A percentile compares a stretch with the other conserved stretches of the same genome.
Evolutionary conservation across 139 green algal genomes (phyloP).

Genomic region (Zygnema cylindricum): DNA sequence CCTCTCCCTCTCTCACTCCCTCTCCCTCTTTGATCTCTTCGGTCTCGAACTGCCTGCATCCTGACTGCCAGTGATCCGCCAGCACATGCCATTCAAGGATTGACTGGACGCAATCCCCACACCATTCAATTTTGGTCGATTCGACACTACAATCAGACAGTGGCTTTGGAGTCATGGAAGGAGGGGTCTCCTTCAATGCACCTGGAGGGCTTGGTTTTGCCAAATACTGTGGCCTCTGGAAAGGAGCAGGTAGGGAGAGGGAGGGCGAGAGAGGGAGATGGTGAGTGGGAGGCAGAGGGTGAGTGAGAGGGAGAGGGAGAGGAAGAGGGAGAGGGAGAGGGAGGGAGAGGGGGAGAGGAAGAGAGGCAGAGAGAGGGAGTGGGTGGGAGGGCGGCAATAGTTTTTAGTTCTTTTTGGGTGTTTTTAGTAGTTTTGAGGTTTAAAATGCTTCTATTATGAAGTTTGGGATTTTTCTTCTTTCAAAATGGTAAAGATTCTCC

Average conservation of each 20-base stretch:
- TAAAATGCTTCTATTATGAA: too few species aligned
- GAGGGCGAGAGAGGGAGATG: background rate
- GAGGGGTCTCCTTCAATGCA: too few species aligned
- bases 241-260: background rate
- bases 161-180: background rate
- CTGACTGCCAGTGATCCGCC: background rate
- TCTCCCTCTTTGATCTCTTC: background rate
- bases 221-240: too few species aligned
- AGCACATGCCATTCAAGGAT: background rate
- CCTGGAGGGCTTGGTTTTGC: too few species aligned
- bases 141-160: background rate
- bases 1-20: background rate
- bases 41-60: background rate
- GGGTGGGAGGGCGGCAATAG: too few species aligned
- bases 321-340: background rate
- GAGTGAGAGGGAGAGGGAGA: background rate
- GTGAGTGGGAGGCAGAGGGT: background rate
- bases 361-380: background rate
- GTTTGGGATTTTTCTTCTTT: too few species aligned
- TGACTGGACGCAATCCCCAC: background rate
- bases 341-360: background rate
- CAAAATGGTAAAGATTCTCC: too few species aligned
- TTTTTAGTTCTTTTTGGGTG: too few species aligned
- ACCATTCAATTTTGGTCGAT: background rate
- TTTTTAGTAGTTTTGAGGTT: too few species aligned